Evolutionary conservation across 441 rosid genomes (phyloP).

Genomic region (Corymbia citriodora): DNA sequence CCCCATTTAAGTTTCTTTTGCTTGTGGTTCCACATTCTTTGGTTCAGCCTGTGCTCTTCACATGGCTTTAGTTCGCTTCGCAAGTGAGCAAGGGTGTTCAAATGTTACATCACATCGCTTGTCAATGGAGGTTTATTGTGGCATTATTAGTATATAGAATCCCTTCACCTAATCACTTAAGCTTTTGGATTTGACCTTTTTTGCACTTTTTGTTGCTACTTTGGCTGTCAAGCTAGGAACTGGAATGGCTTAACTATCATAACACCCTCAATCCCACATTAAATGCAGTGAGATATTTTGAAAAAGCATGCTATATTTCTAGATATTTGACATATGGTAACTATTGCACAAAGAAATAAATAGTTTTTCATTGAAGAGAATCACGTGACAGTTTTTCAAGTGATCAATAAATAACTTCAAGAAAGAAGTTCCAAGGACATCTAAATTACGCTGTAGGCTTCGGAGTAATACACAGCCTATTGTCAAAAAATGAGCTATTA

Average conservation of each 20-base stretch:
- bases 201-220: not conserved
- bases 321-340: not conserved
- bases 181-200: not conserved
- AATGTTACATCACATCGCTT: not conserved
- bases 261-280: not conserved
- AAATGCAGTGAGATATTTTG: not conserved
- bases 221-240: not conserved
- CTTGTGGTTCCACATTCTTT: not conserved
- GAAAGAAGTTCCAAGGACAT: not conserved
- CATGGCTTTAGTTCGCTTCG: not conserved
- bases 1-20: not conserved
- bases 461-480: not conserved
- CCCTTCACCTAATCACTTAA: not conserved
- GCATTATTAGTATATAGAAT: not conserved
- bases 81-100: not conserved
- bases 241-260: not conserved
- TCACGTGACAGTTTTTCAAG: not conserved
- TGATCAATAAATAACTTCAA: not conserved
- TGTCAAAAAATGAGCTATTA: not conserved
- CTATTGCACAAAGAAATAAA: not conserved
- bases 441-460: not conserved
- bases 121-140: not conserved
- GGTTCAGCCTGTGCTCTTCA: not conserved
- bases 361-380: not conserved
- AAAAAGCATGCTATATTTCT: not conserved